Evolutionary conservation across 352 stramenopile species (phyloP).

Genomic region (Aphanomyces euteiches): DNA sequence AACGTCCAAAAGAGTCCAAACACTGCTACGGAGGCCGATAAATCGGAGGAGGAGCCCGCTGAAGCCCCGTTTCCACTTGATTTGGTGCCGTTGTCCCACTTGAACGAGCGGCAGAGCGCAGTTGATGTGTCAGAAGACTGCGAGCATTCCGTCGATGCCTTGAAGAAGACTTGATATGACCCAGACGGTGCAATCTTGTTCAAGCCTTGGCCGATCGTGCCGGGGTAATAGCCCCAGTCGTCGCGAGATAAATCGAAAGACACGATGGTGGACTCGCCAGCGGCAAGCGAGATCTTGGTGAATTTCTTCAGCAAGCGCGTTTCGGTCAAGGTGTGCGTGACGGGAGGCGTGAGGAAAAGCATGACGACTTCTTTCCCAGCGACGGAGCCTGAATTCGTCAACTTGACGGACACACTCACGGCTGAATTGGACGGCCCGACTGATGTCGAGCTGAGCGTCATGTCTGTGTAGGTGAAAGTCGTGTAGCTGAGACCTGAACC

Average conservation of each 20-base stretch:
- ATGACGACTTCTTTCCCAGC: conserved; percentile 68
- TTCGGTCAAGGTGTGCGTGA: conserved; percentile 57
- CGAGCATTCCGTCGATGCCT: conserved; percentile 61
- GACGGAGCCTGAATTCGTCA: conserved; percentile 54
- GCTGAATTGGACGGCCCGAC: neutral
- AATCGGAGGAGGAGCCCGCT: too few relatives aligned
- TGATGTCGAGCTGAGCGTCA: neutral
- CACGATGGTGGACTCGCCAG: conserved; percentile 44
- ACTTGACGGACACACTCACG: neutral
- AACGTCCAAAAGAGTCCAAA: too few relatives aligned
- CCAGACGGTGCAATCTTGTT: conserved; percentile 58
- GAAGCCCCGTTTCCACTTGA: neutral
- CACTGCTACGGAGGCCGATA: too few relatives aligned
- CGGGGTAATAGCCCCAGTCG: conserved; percentile 58
- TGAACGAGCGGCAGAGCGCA: neutral
- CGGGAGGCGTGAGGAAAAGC: conserved; percentile 71
- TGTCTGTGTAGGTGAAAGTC: conserved; percentile 52
- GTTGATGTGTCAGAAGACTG: neutral
- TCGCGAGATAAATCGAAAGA: conserved; percentile 38
- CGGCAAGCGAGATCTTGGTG: conserved; percentile 56
- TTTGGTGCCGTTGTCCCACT: conserved; percentile 5
- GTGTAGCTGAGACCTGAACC: conserved; percentile 69
- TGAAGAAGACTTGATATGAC: conserved; percentile 62
- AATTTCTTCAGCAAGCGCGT: conserved; percentile 81
- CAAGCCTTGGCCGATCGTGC: conserved; percentile 56